These are phyloP conservation scores for Alternaria viburni DNA, from an alignment of 2,329 filamentous ascomycete species.

Conservation along the genomic window DNA sequence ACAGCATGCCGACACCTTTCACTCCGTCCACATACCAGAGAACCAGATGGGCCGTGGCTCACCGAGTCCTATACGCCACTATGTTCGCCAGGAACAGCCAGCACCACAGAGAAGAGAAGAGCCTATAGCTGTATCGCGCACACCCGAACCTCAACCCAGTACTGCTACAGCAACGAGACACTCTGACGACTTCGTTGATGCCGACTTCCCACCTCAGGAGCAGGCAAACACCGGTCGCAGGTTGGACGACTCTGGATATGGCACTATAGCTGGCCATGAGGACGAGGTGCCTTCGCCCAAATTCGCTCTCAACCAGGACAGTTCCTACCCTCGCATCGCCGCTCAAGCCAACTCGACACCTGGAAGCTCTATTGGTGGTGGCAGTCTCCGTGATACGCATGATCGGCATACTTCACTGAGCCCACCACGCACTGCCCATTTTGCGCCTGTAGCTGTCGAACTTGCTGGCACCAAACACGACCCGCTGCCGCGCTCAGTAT, in stretches of 20 bases:
- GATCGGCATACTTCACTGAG: constrained; percentile 58
- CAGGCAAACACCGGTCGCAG: constrained; percentile 28
- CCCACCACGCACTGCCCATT: constrained; percentile 72
- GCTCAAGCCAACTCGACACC: constrained; percentile 13
- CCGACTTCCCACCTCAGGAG: constrained; percentile 41
- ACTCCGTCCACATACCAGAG: constrained; percentile 10
- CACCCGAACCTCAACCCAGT: constrained; percentile 3
- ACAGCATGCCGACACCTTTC: constrained; percentile 26
- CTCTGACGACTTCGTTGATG: constrained; percentile 55
- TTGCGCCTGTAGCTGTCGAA: constrained; percentile 64
- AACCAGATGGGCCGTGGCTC: constrained; percentile 17
- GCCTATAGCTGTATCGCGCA: constrained; percentile 7
- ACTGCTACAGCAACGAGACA: constrained; percentile 15
- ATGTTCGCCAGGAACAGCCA: constrained; percentile 16
- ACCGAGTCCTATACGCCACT: constrained; percentile 26
- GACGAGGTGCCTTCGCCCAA: constrained; percentile 26
- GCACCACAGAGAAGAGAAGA: constrained; percentile 19
- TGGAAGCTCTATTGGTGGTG: constrained; percentile 11
- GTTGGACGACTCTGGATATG: constrained; percentile 18
- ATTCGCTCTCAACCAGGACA: constrained; percentile 32
- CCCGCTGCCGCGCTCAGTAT: constrained; percentile 73
- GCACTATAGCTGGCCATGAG: constrained; percentile 5
- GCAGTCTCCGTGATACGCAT: constrained; percentile 26
- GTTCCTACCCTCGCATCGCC: constrained; percentile 31
- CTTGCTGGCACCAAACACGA: constrained; percentile 65